phyloP scores from a whole-genome alignment of 192 early-diverging fungal species.

The Rhizophagus sp. region DNA sequence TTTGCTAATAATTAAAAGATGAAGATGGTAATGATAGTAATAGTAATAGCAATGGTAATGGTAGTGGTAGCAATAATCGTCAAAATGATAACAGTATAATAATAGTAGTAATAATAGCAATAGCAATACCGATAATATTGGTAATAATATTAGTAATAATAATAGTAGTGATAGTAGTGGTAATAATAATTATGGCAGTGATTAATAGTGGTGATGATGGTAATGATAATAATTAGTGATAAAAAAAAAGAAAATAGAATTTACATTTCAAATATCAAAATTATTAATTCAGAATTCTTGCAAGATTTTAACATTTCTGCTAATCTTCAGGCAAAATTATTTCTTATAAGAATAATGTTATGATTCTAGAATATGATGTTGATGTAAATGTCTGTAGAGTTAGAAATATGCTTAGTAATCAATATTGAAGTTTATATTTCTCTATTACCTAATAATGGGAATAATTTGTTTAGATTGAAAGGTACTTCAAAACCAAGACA shows the following conservation, averaged over 20 bases:
- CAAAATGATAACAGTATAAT: background rate
- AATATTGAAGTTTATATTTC: background rate
- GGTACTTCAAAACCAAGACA: background rate
- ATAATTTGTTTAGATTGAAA: background rate
- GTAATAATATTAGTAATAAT: background rate
- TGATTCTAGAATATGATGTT: background rate
- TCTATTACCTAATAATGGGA: background rate
- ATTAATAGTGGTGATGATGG: background rate
- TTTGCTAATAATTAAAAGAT: no score
- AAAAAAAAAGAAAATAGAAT: background rate
- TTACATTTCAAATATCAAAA: background rate
- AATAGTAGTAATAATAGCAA: background rate
- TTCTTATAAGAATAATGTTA: background rate
- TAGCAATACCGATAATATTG: background rate
- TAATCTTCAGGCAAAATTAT: background rate
- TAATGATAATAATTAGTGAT: background rate
- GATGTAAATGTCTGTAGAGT: background rate
- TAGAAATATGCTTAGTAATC: background rate
- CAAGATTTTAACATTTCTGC: background rate
- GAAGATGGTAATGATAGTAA: no score
- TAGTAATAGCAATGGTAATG: no score
- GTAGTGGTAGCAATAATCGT: background rate
- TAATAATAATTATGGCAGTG: no score
- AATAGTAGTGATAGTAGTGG: background rate
- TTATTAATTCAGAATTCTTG: background rate